Conservation (phyloP, 2,329 filamentous ascomycete species). For the Fusarium sp. region DNA sequence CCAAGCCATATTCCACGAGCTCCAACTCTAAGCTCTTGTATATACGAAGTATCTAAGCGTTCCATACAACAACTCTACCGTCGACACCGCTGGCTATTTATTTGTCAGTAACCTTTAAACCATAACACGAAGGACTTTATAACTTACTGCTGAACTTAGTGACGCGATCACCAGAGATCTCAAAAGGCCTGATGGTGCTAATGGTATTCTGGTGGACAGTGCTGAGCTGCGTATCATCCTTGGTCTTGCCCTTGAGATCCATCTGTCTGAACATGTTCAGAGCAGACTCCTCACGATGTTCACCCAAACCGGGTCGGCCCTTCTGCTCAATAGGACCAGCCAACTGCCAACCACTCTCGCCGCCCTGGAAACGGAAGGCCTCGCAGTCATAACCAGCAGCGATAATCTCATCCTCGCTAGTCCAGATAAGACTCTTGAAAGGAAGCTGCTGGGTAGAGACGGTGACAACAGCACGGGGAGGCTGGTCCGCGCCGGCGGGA, state of each 20-base stretch:
- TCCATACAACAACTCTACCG: constrained; percentile 85
- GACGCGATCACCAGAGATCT: constrained; percentile 73
- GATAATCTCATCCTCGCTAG: constrained; percentile 90
- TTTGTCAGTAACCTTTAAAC: constrained; percentile 46
- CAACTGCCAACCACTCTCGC: constrained; percentile 84
- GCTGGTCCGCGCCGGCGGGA: constrained; percentile 89
- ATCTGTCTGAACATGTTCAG: constrained; percentile 99
- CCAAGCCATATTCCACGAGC: neutral
- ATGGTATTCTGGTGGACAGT: constrained; percentile 98
- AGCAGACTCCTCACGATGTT: constrained; percentile 86
- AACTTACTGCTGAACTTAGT: constrained; percentile 88
- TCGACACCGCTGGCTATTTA: constrained; percentile 81
- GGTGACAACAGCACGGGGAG: constrained; percentile 89
- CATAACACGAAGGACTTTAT: neutral
- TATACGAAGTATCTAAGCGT: constrained; percentile 60
- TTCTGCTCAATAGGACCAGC: constrained; percentile 85
- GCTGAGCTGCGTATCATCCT: constrained; percentile 93
- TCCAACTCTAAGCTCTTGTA: no score
- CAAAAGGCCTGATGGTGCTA: constrained; percentile 83
- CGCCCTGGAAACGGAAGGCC: constrained; percentile 88
- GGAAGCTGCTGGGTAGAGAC: constrained; percentile 91
- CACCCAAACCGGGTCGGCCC: constrained; percentile 70
- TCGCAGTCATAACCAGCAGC: constrained; percentile 93
- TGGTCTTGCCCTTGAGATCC: constrained; percentile 94
- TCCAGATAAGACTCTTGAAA: constrained; percentile 95